Base-by-base conservation (phyloP, 352 stramenopile genomes). In the Globisporangium paroecandrum region DNA sequence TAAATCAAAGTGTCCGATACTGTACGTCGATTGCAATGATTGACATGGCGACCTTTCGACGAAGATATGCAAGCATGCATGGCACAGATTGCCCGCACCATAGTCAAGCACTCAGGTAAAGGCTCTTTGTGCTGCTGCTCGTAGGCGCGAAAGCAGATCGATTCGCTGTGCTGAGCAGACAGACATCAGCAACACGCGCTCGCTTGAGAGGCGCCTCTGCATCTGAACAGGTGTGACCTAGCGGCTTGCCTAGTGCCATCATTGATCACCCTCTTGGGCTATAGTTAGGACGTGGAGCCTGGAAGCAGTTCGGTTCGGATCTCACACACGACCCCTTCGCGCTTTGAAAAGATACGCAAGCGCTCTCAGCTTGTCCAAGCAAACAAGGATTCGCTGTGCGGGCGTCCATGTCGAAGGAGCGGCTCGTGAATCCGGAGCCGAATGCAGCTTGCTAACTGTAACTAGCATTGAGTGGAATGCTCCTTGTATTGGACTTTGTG, bases 371-470 rank as follows among this genome's bases (percentile, higher is more conserved):
- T 29, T n/a, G 4, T n/a, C 47, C 47, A 55, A 55, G 24, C 43
- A 56, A 25, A 32, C n/a, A 32, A 18, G 10, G 25, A 57, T 65
- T 68, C 58, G 62, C 67, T 67, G 64, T 53, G 55, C 34, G 61
- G 24, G 51, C 51, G 36, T 32, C 22, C 18, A 89, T 90, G 81
- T 89, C 81, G 58, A 87, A 75, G n/a, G 83, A 90, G 77, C 61
- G 68, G 43, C 71, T 91, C 27, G 78, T 91, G 68, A 72, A 74
- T 46, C 66, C 60, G 24, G 78, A 88, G 25, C 69, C 70, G 32
- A 78, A 80, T 62, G 69, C 83, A 56, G 77, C n/a, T n/a, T n/a
- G n/a, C n/a, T n/a, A n/a, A n/a, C n/a, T n/a, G n/a, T n/a, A n/a
- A n/a, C n/a, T 2, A 27, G 25, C 25, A 27, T 2, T 27, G 25